A percentile compares a stretch with the other conserved stretches of the same genome.
phyloP scores from a whole-genome alignment of 352 stramenopile genomes.

The Phytophthora podocarpi region DNA sequence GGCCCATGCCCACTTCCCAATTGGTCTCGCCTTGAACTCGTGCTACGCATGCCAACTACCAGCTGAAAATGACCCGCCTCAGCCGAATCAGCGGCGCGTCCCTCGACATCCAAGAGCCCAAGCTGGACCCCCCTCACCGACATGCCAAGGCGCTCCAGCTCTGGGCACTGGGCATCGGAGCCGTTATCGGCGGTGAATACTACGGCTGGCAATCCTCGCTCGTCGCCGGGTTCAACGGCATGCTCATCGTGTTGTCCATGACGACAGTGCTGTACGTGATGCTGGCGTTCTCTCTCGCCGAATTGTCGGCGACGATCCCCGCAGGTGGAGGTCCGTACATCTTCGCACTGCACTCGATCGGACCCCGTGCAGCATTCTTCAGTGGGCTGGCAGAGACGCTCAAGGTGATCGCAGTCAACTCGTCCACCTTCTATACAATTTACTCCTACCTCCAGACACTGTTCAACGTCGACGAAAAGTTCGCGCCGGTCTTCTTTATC shows the following conservation, averaged over 20 bases:
- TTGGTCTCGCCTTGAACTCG: slow-evolving; percentile 8
- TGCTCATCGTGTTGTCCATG: slow-evolving; percentile 61
- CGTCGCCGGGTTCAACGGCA: slow-evolving; percentile 55
- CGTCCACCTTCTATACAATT: slow-evolving; percentile 49
- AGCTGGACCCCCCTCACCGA: slow-evolving; percentile 30
- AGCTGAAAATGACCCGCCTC: slow-evolving; percentile 23
- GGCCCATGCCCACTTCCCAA: slow-evolving; percentile 15
- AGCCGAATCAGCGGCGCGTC: slow-evolving; percentile 29
- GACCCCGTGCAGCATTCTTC: slow-evolving; percentile 39
- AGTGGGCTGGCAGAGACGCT: slow-evolving; percentile 51
- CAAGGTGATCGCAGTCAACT: slow-evolving; percentile 65
- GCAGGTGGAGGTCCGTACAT: slow-evolving; percentile 63
- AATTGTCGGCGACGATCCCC: slow-evolving; percentile 60
- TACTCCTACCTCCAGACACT: slow-evolving; percentile 52
- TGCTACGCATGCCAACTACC: neutral
- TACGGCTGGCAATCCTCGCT: slow-evolving; percentile 70
- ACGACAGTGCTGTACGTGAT: slow-evolving; percentile 64
- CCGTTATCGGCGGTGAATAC: slow-evolving; percentile 47
- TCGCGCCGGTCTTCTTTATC: slow-evolving; percentile 50
- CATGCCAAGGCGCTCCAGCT: slow-evolving; percentile 60
- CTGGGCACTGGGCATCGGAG: slow-evolving; percentile 58
- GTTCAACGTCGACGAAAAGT: slow-evolving; percentile 41
- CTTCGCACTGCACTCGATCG: slow-evolving; percentile 61
- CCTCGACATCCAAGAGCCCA: slow-evolving; percentile 28
- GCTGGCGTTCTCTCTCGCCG: slow-evolving; percentile 70